Base-by-base conservation (phyloP, 345 rosid genomes). In the Litchi chinensis region DNA sequence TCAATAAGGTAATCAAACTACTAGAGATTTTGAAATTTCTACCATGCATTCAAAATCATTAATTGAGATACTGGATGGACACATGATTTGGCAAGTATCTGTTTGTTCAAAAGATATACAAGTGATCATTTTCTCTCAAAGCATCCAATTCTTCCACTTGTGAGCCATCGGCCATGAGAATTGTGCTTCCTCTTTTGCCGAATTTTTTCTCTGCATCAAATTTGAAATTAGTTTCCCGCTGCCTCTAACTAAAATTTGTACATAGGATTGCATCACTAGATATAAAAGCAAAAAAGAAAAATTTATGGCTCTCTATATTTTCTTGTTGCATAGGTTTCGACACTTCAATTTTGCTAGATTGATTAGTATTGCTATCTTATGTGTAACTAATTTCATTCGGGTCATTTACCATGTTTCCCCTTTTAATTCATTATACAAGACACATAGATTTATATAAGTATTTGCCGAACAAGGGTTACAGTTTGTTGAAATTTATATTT, bases 161-260 rank as follows among this genome's bases (percentile, higher is more conserved):
- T 46, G 93, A 87, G 43, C 98, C 98, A 82, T 94, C 93, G 59
- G 87, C 88, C 95, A 92, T 85, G 43, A 88, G 88, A 83, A 93
- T 88, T 73, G 71, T 88, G 85, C 86, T 87, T 80, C 94, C 97
- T 82, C 86, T 80, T 83, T 86, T 90, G 82, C 91, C 91, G 44
- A 94, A 87, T 89, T 91, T 93, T 76, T 76, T 89, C 86, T 90
- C 98, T 93, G 90, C 86, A 83, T 65, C 70, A 73, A 60, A 59
- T 39, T 50, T 65, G 54, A 57, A 24, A 70, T 70, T 73, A 19
- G 63, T 19, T 54, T 79, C 10, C 65, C 32, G n/a, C 57, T 75
- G 21, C 26, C 13, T 46, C 10, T 68, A 44, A 68, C 32, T 46
- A 65, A 59, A 52, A 18, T 44, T 11, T 44, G 19, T 56, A 18